Evolutionary conservation across 805 yeast species (phyloP).

Genomic region (Wickerhamiella brachini): DNA sequence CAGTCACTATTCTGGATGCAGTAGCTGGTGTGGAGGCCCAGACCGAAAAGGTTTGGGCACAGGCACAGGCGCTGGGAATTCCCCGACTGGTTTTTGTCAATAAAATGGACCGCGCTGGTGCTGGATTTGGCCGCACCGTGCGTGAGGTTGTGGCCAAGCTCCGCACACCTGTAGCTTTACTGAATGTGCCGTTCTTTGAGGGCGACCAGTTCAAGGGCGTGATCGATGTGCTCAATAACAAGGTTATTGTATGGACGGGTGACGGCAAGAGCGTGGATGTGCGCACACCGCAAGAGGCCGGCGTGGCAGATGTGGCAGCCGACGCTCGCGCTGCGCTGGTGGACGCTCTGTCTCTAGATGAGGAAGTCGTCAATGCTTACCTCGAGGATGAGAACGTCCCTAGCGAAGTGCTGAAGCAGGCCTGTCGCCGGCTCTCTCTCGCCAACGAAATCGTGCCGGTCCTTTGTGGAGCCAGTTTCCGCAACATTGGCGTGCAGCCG

Average conservation of each 20-base stretch:
- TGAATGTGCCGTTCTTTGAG: conserved; percentile 66
- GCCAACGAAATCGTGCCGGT: conserved; percentile 54
- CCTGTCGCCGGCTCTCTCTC: conserved; percentile 54
- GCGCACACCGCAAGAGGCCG: conserved; percentile 13
- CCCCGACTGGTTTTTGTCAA: conserved; percentile 76
- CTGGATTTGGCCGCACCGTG: conserved; percentile 84
- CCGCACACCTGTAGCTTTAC: conserved; percentile 55
- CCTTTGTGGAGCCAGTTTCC: conserved; percentile 84
- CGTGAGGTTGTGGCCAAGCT: conserved; percentile 67
- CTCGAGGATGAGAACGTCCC: conserved; percentile 51
- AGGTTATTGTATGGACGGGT: conserved; percentile 31
- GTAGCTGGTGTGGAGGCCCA: conserved; percentile 98
- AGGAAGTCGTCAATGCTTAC: conserved; percentile 58
- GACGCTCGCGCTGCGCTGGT: conserved; percentile 65
- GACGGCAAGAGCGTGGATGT: conserved; percentile 43
- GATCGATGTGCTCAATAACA: conserved; percentile 54
- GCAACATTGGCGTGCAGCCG: conserved; percentile 91
- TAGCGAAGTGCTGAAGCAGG: conserved; percentile 34
- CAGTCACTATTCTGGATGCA: conserved; percentile 81
- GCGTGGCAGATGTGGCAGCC: conserved; percentile 27
- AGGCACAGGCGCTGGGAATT: conserved; percentile 50
- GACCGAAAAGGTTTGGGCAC: conserved; percentile 93
- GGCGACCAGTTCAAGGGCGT: conserved; percentile 52
- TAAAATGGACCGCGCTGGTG: conserved; percentile 95
- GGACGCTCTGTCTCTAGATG: conserved; percentile 81